A percentile compares a stretch with the other conserved stretches of the same genome.
Conservation (phyloP, 805 yeast genomes). For the Yamadazyma paraphyllophila region DNA sequence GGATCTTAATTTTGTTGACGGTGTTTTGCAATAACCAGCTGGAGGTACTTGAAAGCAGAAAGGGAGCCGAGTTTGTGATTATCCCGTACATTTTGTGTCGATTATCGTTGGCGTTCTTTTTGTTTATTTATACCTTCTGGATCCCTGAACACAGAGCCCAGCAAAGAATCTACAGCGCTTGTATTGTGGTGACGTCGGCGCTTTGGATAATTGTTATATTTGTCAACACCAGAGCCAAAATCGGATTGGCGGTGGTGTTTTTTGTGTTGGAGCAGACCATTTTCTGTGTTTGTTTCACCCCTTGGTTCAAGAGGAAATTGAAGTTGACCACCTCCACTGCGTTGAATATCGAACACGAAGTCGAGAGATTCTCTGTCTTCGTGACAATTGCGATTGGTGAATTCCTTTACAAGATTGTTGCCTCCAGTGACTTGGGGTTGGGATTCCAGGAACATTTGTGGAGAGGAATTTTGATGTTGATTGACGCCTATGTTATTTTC, state of each 20-base stretch:
- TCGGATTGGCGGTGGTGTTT: constrained; percentile 43
- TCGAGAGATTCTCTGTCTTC: constrained; percentile 57
- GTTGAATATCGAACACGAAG: constrained; percentile 64
- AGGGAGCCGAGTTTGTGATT: constrained; percentile 43
- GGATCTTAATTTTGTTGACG: constrained; percentile 51
- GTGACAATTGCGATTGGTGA: constrained; percentile 67
- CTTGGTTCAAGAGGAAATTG: constrained; percentile 43
- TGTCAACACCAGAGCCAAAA: constrained; percentile 43
- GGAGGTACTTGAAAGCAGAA: constrained; percentile 26
- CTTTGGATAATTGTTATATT: constrained; percentile 56
- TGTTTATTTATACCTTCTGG: constrained; percentile 42
- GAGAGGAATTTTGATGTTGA: constrained; percentile 47
- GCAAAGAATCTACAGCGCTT: constrained; percentile 37
- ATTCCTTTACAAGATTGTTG: constrained; percentile 53
- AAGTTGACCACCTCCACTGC: constrained; percentile 53
- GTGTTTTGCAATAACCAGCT: constrained; percentile 50
- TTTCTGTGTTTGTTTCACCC: constrained; percentile 44
- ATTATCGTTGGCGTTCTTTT: constrained; percentile 31
- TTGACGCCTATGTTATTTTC: constrained; percentile 48
- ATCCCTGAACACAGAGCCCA: constrained; percentile 53
- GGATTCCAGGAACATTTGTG: constrained; percentile 46
- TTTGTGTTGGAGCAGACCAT: constrained; percentile 40
- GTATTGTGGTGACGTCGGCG: constrained; percentile 31
- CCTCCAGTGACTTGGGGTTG: constrained; percentile 44
- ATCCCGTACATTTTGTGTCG: constrained; percentile 51